These are phyloP conservation scores for Colletotrichum sp. DNA, from an alignment of 2,329 filamentous ascomycete genomes.

Conservation along the genomic window DNA sequence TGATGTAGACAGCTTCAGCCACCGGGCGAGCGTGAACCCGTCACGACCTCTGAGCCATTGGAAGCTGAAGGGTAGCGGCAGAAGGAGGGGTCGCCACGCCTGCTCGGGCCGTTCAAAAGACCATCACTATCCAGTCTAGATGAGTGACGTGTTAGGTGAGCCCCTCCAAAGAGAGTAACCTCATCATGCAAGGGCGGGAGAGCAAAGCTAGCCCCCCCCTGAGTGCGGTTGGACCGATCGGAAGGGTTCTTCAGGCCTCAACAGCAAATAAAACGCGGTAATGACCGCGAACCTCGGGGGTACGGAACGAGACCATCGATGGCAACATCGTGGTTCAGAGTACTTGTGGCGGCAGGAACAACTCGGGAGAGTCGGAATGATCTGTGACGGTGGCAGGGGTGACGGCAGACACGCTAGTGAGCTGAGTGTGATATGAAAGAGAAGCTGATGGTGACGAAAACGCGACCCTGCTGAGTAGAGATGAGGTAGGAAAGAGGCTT, in stretches of 20 bases:
- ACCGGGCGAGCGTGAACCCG: not conserved
- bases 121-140: not conserved
- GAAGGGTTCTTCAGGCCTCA: not conserved
- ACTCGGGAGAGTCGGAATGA: not conserved
- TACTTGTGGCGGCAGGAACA: not conserved
- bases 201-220: not conserved
- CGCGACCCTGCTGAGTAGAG: not conserved
- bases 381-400: not conserved
- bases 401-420: not conserved
- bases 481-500: not conserved
- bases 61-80: not conserved
- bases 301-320: not conserved
- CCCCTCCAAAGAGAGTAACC: not conserved
- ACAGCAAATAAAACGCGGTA: not conserved
- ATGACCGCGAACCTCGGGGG: not conserved
- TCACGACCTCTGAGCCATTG: not conserved
- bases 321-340: not conserved
- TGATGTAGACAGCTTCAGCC: not conserved
- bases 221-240: not conserved
- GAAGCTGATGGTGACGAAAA: not conserved
- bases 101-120: not conserved
- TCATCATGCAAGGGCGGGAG: conserved; percentile 12
- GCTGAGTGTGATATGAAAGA: not conserved
- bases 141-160: not conserved
- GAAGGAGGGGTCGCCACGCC: not conserved